These are phyloP conservation scores for Ambrosiella cleistominuta DNA, from an alignment of 2,329 filamentous ascomycete species.

Conservation along the genomic window DNA sequence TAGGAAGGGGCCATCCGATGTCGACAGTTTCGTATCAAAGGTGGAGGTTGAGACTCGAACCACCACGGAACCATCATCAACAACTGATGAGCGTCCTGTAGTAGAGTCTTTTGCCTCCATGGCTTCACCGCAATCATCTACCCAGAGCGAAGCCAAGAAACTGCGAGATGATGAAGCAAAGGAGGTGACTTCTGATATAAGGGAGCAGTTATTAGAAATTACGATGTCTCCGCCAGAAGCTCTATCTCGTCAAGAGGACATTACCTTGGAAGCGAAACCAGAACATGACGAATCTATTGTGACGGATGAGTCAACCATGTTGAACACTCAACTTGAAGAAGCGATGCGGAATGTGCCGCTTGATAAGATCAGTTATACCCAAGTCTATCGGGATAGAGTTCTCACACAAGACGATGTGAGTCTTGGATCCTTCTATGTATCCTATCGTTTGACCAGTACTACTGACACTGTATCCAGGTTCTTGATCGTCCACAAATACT, in stretches of 20 bases:
- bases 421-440: not conserved
- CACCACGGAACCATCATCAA: too few species aligned
- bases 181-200: not conserved
- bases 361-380: not conserved
- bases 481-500: not conserved
- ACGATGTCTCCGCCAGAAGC: not conserved
- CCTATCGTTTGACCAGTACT: not conserved
- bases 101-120: too few species aligned
- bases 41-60: too few species aligned
- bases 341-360: not conserved
- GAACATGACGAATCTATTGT: not conserved
- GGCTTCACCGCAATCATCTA: not conserved
- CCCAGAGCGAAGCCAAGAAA: not conserved
- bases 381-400: not conserved
- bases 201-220: too few species aligned
- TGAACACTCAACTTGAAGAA: not conserved
- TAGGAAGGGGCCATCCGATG: too few species aligned
- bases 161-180: not conserved
- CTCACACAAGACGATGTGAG: not conserved
- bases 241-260: not conserved
- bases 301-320: not conserved
- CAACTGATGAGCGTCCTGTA: too few species aligned
- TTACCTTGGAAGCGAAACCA: not conserved
- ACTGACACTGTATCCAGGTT: not conserved
- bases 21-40: too few species aligned